Conservation (phyloP, 257 asterid species). For the Solanum sparsipilum region DNA sequence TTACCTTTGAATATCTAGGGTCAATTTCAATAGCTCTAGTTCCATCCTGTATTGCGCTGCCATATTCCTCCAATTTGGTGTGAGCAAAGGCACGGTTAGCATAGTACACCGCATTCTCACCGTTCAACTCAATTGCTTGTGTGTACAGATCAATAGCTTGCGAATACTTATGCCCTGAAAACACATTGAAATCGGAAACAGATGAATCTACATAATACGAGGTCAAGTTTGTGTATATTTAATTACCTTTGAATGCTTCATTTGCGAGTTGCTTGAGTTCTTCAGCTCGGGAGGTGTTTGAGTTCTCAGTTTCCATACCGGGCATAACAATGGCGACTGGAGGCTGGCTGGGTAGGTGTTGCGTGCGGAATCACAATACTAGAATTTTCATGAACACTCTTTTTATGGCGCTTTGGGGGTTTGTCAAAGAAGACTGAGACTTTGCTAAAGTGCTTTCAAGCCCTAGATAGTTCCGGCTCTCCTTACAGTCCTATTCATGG, state of each 20-base stretch:
- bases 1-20: slow-evolving; percentile 82
- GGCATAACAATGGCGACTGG: slow-evolving; percentile 33
- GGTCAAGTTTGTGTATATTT: background rate
- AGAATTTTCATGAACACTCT: background rate
- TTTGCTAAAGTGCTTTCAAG: background rate
- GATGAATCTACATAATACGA: background rate
- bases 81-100: slow-evolving; percentile 98
- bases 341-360: background rate
- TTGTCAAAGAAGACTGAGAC: background rate
- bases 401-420: background rate
- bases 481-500: background rate
- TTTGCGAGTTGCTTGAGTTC: slow-evolving; percentile 72
- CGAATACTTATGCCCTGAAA: slow-evolving; percentile 68
- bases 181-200: background rate
- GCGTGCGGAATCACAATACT: background rate
- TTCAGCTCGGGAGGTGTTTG: slow-evolving; percentile 53
- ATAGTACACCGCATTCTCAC: slow-evolving; percentile 83
- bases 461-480: background rate
- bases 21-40: slow-evolving; percentile 76
- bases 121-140: slow-evolving; percentile 68
- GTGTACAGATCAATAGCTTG: slow-evolving; percentile 90
- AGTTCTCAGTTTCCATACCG: slow-evolving; percentile 58
- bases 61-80: slow-evolving; percentile 90
- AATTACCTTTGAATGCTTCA: slow-evolving; percentile 89
- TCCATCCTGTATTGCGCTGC: slow-evolving; percentile 92